Evolutionary conservation across 257 asterid species (phyloP).

Genomic region (Penstemon barbatus): DNA sequence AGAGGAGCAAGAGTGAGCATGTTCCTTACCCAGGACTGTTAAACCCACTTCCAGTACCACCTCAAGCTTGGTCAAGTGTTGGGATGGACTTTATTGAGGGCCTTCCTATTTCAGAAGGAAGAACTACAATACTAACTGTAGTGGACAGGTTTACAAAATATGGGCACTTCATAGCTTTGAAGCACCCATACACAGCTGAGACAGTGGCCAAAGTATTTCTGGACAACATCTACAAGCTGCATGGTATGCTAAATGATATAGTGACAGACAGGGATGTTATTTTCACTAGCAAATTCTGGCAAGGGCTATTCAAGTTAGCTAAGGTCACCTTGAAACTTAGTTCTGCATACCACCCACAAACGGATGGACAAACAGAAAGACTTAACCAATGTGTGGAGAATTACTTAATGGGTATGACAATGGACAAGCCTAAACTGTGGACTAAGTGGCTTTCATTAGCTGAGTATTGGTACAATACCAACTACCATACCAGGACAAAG

Average conservation of each 20-base stretch:
- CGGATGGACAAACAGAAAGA: slow-evolving; percentile 6
- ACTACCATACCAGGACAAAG: no score
- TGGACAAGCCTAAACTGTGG: background rate
- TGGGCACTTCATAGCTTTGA: no score
- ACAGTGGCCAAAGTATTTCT: background rate
- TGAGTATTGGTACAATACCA: background rate
- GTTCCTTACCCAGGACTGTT: background rate
- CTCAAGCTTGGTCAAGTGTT: background rate
- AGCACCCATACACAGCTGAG: no score
- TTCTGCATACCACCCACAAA: background rate
- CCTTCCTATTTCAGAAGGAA: background rate
- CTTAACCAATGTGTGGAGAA: background rate
- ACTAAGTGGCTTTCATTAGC: background rate
- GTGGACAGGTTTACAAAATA: no score
- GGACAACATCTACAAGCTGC: background rate
- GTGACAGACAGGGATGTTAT: background rate
- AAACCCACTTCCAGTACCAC: background rate
- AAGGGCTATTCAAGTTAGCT: background rate
- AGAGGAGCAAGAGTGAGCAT: no score
- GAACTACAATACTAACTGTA: background rate
- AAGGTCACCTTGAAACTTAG: background rate
- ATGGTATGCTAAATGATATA: background rate
- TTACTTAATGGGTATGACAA: background rate
- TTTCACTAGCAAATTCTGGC: background rate
- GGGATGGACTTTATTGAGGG: background rate